Percentiles rank a stretch among this genome's conserved stretches.
Conservation (phyloP, 192 early-diverging fungal species). For the Podila epicladia region DNA sequence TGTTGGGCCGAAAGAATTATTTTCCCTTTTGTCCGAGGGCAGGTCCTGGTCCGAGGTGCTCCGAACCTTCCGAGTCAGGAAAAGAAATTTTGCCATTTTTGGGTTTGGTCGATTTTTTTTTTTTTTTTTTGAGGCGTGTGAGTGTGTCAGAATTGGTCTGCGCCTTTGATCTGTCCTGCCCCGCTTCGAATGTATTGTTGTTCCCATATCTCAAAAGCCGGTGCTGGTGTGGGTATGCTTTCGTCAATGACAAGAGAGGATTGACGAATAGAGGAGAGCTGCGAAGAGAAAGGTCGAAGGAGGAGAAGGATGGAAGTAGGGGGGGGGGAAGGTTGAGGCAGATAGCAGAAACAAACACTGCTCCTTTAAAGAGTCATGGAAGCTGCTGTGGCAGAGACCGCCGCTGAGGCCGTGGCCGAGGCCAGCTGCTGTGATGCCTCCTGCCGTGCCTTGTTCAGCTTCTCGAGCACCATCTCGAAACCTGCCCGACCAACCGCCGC, state of each 20-base stretch:
- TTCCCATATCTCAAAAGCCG: too few species aligned
- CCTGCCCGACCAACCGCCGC: slow-evolving; percentile 84
- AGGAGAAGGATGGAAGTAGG: background rate
- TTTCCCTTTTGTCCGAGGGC: too few species aligned
- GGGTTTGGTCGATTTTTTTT: too few species aligned
- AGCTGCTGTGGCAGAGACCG: slow-evolving; percentile 12
- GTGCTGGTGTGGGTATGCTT: too few species aligned
- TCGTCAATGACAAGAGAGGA: background rate
- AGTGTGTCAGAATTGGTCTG: too few species aligned
- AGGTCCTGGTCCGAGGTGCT: too few species aligned
- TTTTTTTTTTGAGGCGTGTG: too few species aligned
- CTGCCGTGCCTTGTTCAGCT: slow-evolving; percentile 48
- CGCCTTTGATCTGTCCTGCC: too few species aligned
- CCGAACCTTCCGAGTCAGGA: too few species aligned
- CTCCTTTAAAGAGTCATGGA: slow-evolving; percentile 21
- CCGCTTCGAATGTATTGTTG: too few species aligned
- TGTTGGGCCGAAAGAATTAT: too few species aligned
- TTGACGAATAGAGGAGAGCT: background rate
- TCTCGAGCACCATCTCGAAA: slow-evolving; percentile 86
- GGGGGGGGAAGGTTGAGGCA: background rate
- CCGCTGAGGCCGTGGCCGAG: slow-evolving; percentile 12
- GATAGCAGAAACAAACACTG: background rate
- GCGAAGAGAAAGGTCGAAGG: background rate
- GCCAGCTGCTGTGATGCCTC: slow-evolving; percentile 31
- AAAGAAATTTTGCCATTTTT: too few species aligned